Evolutionary conservation across 495 filamentous ascomycete genomes (phyloP).

Genomic region (Aspergillus campestris): DNA sequence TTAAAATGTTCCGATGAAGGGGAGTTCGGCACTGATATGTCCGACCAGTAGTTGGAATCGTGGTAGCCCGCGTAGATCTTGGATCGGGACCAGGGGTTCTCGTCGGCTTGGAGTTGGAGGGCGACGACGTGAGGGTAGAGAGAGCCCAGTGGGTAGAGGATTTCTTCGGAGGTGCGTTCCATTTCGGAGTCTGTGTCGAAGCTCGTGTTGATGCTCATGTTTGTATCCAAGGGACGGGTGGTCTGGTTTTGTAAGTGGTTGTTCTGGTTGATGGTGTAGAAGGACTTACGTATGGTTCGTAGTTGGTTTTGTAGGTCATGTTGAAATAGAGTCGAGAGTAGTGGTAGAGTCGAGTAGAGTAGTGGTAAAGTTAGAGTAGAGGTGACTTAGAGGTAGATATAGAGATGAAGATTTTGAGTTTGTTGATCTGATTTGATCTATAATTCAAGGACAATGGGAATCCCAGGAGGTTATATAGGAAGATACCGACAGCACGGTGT

Average conservation of each 20-base stretch:
- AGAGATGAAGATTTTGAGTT: too few relatives aligned
- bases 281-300: slow-evolving; percentile 32
- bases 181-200: slow-evolving; percentile 23
- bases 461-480: too few relatives aligned
- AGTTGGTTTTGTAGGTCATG: slow-evolving; percentile 37
- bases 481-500: too few relatives aligned
- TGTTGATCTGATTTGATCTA: too few relatives aligned
- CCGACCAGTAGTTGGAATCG: slow-evolving; percentile 31
- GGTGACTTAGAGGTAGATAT: not conserved
- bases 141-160: slow-evolving; percentile 29
- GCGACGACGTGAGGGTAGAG: slow-evolving; percentile 37
- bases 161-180: slow-evolving; percentile 22
- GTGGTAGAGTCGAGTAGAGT: not conserved
- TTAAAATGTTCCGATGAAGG: slow-evolving; percentile 13
- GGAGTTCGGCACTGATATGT: slow-evolving; percentile 25
- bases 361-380: not conserved
- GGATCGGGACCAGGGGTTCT: slow-evolving; percentile 14
- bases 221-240: not conserved
- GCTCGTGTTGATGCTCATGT: slow-evolving; percentile 12
- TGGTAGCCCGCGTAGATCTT: slow-evolving; percentile 34
- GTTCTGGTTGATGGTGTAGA: not conserved
- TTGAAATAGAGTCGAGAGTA: not conserved
- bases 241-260: not conserved
- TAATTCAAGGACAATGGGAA: too few relatives aligned
- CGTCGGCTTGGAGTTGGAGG: slow-evolving; percentile 29